Percentiles rank a stretch among this genome's conserved stretches.
Conservation (phyloP, 2,329 filamentous ascomycete species). For the Tolypocladium ophioglossoides region DNA sequence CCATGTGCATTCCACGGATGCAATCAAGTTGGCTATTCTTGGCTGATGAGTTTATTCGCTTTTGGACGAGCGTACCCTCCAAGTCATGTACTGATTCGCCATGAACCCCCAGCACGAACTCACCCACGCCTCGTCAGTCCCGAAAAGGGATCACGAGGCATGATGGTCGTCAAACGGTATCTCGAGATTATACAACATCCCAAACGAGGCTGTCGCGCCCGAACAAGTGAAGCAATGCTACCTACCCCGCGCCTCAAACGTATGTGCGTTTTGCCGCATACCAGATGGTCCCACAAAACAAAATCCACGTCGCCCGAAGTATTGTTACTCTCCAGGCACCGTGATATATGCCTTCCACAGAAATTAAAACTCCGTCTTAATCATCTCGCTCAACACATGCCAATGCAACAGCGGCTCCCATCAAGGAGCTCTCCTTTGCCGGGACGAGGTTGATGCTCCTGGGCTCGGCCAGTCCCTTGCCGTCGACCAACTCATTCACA, state of each 20-base stretch:
- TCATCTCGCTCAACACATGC: conserved; percentile 26
- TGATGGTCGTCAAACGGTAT: too few relatives aligned
- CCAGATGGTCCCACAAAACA: conserved; percentile 2
- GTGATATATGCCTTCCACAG: background rate
- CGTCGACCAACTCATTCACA: conserved; percentile 46
- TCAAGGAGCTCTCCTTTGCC: conserved; percentile 63
- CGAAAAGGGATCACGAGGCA: background rate
- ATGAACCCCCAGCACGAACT: background rate
- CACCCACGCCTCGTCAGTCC: background rate
- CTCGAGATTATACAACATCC: conserved; percentile 1
- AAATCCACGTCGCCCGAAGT: background rate
- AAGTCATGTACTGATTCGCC: background rate
- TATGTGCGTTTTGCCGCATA: conserved; percentile 7
- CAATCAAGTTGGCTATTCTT: background rate
- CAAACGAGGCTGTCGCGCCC: background rate
- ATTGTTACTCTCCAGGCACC: background rate
- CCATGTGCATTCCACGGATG: background rate
- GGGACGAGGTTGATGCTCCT: conserved; percentile 50
- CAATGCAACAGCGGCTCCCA: conserved; percentile 64
- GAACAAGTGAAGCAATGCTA: conserved; percentile 6
- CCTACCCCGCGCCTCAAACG: conserved; percentile 9
- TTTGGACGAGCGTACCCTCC: background rate
- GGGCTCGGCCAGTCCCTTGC: conserved; percentile 22
- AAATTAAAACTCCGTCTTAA: background rate
- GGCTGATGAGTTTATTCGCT: background rate